phyloP scores from a whole-genome alignment of 2,329 filamentous ascomycete genomes.

The Pseudocercospora pini-densiflorae region DNA sequence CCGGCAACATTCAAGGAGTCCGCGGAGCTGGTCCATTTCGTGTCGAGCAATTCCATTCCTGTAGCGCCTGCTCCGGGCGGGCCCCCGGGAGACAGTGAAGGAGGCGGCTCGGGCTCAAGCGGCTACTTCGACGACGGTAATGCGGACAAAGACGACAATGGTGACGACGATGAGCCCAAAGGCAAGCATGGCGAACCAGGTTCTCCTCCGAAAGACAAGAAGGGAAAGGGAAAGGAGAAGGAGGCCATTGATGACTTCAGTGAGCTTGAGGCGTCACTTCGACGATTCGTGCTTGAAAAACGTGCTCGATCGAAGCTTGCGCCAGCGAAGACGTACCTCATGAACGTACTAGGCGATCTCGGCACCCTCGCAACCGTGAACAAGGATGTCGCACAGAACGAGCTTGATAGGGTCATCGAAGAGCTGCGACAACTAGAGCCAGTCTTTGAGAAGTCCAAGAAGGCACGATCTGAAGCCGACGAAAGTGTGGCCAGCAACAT shows the following conservation, averaged over 20 bases:
- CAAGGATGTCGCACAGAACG: constrained; percentile 79
- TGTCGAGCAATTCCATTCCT: constrained; percentile 94
- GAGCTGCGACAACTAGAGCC: constrained; percentile 86
- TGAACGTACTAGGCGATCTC: constrained; percentile 90
- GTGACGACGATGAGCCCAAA: constrained; percentile 59
- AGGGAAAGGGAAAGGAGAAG: constrained; percentile 76
- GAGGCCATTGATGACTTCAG: constrained; percentile 91
- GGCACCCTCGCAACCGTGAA: constrained; percentile 84
- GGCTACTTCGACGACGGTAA: constrained; percentile 44
- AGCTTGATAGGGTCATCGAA: constrained; percentile 79
- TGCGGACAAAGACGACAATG: constrained; percentile 41
- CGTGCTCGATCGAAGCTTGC: constrained; percentile 93
- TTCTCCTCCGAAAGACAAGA: constrained; percentile 52
- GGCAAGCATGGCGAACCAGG: constrained; percentile 57
- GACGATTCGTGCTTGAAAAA: constrained; percentile 95
- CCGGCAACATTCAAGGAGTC: constrained; percentile 92
- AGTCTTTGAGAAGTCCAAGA: constrained; percentile 80
- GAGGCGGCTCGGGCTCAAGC: constrained; percentile 36
- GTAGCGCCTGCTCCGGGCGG: constrained; percentile 65
- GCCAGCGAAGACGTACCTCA: constrained; percentile 90
- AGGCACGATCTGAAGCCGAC: constrained; percentile 76
- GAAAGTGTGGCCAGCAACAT: constrained; percentile 82
- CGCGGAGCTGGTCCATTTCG: constrained; percentile 92
- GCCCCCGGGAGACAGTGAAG: constrained; percentile 50
- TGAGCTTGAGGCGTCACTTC: constrained; percentile 82